Base-by-base conservation (phyloP, 2,329 filamentous ascomycete genomes). In the Geosmithia morbida region DNA sequence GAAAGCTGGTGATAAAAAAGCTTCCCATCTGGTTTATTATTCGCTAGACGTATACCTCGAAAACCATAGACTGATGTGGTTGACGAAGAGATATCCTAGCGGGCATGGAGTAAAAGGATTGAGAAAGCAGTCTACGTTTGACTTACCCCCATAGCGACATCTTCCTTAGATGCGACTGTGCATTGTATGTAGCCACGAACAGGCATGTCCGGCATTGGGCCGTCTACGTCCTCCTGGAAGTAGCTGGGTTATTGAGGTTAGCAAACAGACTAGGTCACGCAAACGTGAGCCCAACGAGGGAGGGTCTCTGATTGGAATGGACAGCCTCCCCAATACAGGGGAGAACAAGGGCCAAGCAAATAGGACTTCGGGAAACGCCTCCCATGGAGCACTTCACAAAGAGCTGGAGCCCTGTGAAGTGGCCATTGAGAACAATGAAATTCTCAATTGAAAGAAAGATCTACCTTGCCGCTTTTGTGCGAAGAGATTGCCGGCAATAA, bases 11-110 rank as follows among this genome's bases (percentile, higher is more conserved):
- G 69, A 75, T 65, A 70, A 63, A 59, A 54, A 53, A 56, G 62
- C 64, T 58, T 59, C 58, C 60, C 61, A 60, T 65, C 64, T 57
- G 62, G 59, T 67, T 92, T 74, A 58, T 66, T 95, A 74, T 95
- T 74, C 85, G 87, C 87, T 78, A 89, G 77, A 79, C 80, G 85
- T 94, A 81, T 95, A 95, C 83, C 87, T 87, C 79, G 79, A 79
- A 75, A 83, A 79, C 82, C 85, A 87, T 83, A 60, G 71, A 66
- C 58, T 67, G 56, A 37, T 59, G 69, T 73, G 83, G 79, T 81
- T 77, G 74, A 82, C 79, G 81, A 81, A 86, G 85, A 84, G 87
- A 94, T 94, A 87, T 78, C 69, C 75, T 83, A 81, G 86, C 86
- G 85, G 69, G 62, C 6, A 16, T 41, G 19, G 18, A 26, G 8